These are phyloP conservation scores for Paramecium octaurelia DNA, from an alignment of 73 alveolate genomes.

Conservation along the genomic window DNA sequence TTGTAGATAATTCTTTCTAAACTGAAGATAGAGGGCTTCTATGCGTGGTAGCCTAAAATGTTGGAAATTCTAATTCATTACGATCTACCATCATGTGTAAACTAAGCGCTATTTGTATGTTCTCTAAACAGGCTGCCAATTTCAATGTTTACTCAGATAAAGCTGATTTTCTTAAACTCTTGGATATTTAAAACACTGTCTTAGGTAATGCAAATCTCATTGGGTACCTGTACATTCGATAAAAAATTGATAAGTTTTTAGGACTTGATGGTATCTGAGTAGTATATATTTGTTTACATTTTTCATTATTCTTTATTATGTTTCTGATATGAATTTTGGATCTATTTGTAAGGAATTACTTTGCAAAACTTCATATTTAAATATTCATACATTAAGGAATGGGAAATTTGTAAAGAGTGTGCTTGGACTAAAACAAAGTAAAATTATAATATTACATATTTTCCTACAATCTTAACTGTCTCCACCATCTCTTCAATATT, in stretches of 20 bases:
- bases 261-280: neutral
- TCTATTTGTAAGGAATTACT: neutral
- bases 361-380: neutral
- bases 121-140: conserved; percentile 18
- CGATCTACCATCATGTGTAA: conserved; percentile 2
- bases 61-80: neutral
- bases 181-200: neutral
- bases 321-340: neutral
- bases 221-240: neutral
- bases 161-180: neutral
- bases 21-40: neutral
- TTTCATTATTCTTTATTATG: neutral
- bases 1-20: neutral
- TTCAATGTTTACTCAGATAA: conserved; percentile 1
- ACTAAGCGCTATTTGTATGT: neutral
- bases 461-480: conserved; percentile 32
- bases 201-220: neutral
- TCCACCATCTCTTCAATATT: conserved; percentile 31
- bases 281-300: neutral
- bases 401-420: conserved; percentile 25
- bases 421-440: neutral
- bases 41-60: neutral
- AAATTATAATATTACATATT: neutral
- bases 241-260: neutral
- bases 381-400: neutral